These are phyloP conservation scores for Mycena polygramma DNA, from an alignment of 768 basidiomycete species.

Conservation along the genomic window DNA sequence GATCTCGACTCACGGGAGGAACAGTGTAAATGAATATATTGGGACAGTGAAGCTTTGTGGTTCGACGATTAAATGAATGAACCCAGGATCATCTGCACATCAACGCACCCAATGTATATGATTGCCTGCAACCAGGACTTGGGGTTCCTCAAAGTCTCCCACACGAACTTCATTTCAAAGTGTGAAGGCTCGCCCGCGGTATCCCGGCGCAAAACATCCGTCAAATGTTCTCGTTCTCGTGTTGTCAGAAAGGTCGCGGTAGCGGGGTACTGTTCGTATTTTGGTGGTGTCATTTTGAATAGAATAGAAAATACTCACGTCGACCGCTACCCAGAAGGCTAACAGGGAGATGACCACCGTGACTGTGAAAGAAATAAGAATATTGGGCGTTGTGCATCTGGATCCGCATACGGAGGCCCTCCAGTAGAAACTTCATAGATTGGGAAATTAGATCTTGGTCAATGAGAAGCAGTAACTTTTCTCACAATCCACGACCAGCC, in stretches of 20 bases:
- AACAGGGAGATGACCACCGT: slow-evolving; percentile 51
- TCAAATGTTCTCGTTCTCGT: slow-evolving; percentile 48
- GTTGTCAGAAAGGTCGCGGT: slow-evolving; percentile 58
- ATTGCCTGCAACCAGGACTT: slow-evolving; percentile 44
- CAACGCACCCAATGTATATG: slow-evolving; percentile 47
- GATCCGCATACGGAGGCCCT: slow-evolving; percentile 48
- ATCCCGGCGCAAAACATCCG: slow-evolving; percentile 45
- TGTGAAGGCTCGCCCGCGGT: slow-evolving; percentile 47
- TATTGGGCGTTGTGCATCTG: background rate
- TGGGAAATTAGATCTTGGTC: background rate
- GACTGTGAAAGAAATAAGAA: slow-evolving; percentile 31
- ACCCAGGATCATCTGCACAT: background rate
- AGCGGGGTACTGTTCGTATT: slow-evolving; percentile 51
- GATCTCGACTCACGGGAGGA: slow-evolving; percentile 41
- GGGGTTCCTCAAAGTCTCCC: slow-evolving; percentile 48
- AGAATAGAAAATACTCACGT: slow-evolving; percentile 42
- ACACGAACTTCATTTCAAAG: slow-evolving; percentile 50
- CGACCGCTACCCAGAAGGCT: slow-evolving; percentile 55
- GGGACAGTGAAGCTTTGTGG: slow-evolving; percentile 15
- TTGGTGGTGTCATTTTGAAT: background rate
- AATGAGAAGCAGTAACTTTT: slow-evolving; percentile 1
- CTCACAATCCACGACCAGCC: slow-evolving; percentile 57
- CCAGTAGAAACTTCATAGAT: slow-evolving; percentile 48
- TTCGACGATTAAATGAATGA: slow-evolving; percentile 1
- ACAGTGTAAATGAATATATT: slow-evolving; percentile 56